Conservation (phyloP, 352 stramenopile species). For the Pythium insidiosum region DNA sequence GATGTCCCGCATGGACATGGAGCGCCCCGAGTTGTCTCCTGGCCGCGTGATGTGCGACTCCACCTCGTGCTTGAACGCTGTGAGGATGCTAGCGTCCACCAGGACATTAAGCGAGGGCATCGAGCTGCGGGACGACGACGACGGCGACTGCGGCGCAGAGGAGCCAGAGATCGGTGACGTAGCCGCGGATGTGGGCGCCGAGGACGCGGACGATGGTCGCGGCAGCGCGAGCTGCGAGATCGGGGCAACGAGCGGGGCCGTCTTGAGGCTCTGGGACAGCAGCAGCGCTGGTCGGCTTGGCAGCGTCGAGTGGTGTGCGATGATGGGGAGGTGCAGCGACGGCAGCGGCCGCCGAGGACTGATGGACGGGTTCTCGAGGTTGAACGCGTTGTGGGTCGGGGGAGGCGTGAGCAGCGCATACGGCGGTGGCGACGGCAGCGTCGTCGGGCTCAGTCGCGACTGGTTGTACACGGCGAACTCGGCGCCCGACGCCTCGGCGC, state of each 20-base stretch:
- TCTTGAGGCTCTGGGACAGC: background rate
- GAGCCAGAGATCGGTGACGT: constrained; percentile 3
- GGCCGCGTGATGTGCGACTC: constrained; percentile 6
- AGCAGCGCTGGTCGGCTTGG: background rate
- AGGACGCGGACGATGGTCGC: background rate
- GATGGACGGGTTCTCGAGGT: constrained; percentile 27
- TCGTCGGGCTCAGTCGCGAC: background rate
- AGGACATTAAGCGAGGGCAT: constrained; percentile 65
- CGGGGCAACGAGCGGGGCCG: too few relatives aligned
- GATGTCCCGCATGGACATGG: constrained; percentile 77
- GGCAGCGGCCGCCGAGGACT: constrained; percentile 5
- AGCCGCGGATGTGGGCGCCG: background rate
- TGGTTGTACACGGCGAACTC: constrained; percentile 13
- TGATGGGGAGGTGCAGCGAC: background rate
- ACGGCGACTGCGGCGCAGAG: background rate
- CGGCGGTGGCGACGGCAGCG: constrained; percentile 3
- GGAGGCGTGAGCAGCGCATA: constrained; percentile 32
- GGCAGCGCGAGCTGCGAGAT: background rate
- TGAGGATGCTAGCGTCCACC: constrained; percentile 62
- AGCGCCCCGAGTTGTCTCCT: constrained; percentile 14
- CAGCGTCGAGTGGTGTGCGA: background rate
- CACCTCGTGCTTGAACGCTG: constrained; percentile 45
- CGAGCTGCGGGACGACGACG: constrained; percentile 1
- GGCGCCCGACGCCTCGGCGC: constrained; percentile 5
- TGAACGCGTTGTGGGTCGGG: constrained; percentile 27